These are phyloP conservation scores for Penicillium fimorum DNA, from an alignment of 495 filamentous ascomycete species.

Conservation along the genomic window DNA sequence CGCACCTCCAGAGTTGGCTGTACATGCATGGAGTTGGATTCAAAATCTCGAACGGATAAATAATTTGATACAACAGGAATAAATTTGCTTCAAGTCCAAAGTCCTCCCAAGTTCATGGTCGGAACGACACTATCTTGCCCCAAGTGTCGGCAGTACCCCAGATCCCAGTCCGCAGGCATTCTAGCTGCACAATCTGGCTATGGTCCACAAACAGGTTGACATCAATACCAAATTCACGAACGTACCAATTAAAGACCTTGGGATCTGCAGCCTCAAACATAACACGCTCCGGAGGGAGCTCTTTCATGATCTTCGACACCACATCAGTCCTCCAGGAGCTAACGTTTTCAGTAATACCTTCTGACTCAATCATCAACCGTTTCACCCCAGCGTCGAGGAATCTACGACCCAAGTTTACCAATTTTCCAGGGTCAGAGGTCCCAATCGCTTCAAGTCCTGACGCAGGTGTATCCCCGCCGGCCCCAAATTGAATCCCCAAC, in stretches of 20 bases:
- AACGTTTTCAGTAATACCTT: slow-evolving; percentile 62
- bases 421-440: slow-evolving; percentile 51
- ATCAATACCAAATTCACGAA: slow-evolving; percentile 58
- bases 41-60: neutral
- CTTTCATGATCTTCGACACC: slow-evolving; percentile 53
- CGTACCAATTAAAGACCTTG: slow-evolving; percentile 58
- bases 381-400: slow-evolving; percentile 58
- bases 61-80: neutral
- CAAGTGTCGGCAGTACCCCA: slow-evolving; percentile 58
- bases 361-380: slow-evolving; percentile 61
- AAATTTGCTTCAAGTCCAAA: neutral
- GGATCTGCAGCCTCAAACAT: slow-evolving; percentile 65
- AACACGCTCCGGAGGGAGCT: slow-evolving; percentile 52
- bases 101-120: slow-evolving; percentile 12
- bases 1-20: neutral
- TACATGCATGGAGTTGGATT: neutral
- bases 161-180: slow-evolving; percentile 52
- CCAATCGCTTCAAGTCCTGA: slow-evolving; percentile 49
- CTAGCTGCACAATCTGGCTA: slow-evolving; percentile 59
- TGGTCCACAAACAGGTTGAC: slow-evolving; percentile 62
- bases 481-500: slow-evolving; percentile 60
- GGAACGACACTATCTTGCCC: slow-evolving; percentile 56
- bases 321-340: slow-evolving; percentile 57
- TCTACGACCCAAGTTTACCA: slow-evolving; percentile 49
- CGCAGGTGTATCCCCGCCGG: slow-evolving; percentile 55